Evolutionary conservation across 2,329 filamentous ascomycete genomes (phyloP).

Genomic region (Fusarium stilboides): DNA sequence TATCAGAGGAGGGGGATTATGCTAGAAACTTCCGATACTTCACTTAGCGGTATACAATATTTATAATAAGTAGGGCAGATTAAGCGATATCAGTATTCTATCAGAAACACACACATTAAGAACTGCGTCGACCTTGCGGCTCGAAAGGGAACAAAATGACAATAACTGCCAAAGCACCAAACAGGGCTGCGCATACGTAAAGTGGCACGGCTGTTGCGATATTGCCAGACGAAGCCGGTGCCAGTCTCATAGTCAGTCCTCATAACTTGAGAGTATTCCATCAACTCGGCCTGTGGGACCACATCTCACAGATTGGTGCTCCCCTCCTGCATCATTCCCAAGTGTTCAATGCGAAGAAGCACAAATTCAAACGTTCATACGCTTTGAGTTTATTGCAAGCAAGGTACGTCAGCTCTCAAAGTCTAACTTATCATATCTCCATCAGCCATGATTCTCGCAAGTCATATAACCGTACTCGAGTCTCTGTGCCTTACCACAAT

Average conservation of each 20-base stretch:
- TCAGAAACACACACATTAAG: too few relatives aligned
- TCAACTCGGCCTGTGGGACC: neutral
- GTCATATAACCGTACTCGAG: too few relatives aligned
- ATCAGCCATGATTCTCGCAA: too few relatives aligned
- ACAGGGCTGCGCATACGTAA: too few relatives aligned
- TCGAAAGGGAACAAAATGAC: too few relatives aligned
- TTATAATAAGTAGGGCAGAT: too few relatives aligned
- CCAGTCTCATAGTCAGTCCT: slow-evolving; percentile 3
- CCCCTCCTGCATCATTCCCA: slow-evolving; percentile 1
- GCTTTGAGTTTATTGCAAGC: slow-evolving; percentile 1
- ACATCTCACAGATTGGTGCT: neutral
- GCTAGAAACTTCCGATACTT: slow-evolving; percentile 24
- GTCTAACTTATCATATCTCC: too few relatives aligned
- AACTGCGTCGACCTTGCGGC: too few relatives aligned
- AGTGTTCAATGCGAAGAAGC: neutral
- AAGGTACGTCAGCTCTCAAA: neutral
- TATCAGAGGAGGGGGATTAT: slow-evolving; percentile 6
- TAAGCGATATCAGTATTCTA: too few relatives aligned
- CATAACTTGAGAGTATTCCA: slow-evolving; percentile 5
- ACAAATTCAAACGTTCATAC: slow-evolving; percentile 2
- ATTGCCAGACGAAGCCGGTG: neutral
- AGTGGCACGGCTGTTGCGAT: too few relatives aligned
- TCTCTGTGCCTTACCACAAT: too few relatives aligned
- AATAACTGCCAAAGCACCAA: too few relatives aligned
- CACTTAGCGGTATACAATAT: neutral